phyloP scores from a whole-genome alignment of 2,329 filamentous ascomycete species.

The Fusarium robinianum region DNA sequence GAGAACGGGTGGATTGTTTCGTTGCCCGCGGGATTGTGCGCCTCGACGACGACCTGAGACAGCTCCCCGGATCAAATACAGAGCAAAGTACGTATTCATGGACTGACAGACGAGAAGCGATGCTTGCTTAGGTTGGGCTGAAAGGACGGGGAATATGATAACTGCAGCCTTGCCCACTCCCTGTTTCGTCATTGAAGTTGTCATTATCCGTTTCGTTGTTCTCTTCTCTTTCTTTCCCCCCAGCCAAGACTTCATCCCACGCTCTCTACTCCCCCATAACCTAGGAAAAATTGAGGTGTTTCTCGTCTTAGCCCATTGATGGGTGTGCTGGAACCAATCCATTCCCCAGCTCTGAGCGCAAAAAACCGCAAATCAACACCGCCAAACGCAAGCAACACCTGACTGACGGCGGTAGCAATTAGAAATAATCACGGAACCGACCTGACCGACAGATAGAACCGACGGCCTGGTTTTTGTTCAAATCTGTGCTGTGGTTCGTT shows the following conservation, averaged over 20 bases:
- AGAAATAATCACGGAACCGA: constrained; percentile 16
- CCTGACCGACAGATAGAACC: constrained; percentile 18
- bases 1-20: constrained; percentile 19
- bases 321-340: constrained; percentile 13
- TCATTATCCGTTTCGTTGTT: constrained; percentile 9
- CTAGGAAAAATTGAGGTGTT: not conserved
- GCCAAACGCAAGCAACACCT: constrained; percentile 13
- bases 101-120: constrained; percentile 22
- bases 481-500: constrained; percentile 8
- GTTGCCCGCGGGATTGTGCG: constrained; percentile 30
- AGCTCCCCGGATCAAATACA: constrained; percentile 21
- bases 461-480: constrained; percentile 2
- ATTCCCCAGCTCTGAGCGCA: constrained; percentile 1
- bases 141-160: constrained; percentile 22
- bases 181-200: not conserved
- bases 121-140: constrained; percentile 12
- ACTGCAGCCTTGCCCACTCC: constrained; percentile 11
- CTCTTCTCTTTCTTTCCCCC: too few relatives aligned
- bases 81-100: constrained; percentile 33
- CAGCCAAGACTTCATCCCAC: constrained; percentile 3
- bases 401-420: constrained; percentile 25
- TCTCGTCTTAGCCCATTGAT: too few relatives aligned
- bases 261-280: not conserved
- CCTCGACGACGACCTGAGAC: constrained; percentile 34
- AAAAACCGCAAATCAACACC: too few relatives aligned